phyloP scores from a whole-genome alignment of 371 early-diverging fungal species.

The Rhizopus delemar region DNA sequence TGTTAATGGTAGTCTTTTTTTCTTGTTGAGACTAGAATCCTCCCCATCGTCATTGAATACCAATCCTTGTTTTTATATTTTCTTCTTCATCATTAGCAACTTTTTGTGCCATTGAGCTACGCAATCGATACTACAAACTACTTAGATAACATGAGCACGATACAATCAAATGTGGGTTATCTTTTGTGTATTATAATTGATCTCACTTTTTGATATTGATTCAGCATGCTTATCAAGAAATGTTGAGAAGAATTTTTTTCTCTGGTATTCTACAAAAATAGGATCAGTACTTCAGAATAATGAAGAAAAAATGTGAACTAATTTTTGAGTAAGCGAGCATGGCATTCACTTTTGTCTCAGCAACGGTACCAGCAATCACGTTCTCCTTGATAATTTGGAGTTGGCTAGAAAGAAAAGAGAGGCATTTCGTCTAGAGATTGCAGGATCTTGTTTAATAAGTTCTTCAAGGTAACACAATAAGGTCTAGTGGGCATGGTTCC shows the following conservation, averaged over 20 bases:
- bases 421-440: slow-evolving; percentile 5
- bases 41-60: no score
- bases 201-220: not conserved
- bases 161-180: not conserved
- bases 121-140: not conserved
- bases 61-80: not conserved
- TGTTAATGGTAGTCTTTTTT: no score
- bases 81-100: not conserved
- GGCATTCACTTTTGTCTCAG: slow-evolving; percentile 5
- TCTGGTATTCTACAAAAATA: slow-evolving; percentile 4
- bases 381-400: slow-evolving; percentile 5
- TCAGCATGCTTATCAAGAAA: slow-evolving; percentile 1
- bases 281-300: not conserved
- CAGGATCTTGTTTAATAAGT: not conserved
- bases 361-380: slow-evolving; percentile 3
- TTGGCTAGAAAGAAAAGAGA: slow-evolving; percentile 3
- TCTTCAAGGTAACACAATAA: no score
- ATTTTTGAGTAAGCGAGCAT: slow-evolving; percentile 3
- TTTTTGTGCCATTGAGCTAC: slow-evolving; percentile 3
- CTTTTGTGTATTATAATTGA: slow-evolving; percentile 1
- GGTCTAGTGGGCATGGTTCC: no score
- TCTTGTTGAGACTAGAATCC: no score
- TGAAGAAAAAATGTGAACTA: slow-evolving; percentile 1
- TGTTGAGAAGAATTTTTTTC: slow-evolving; percentile 1
- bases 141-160: slow-evolving; percentile 1